Base-by-base conservation (phyloP, 2,329 filamentous ascomycete species). In the Colletotrichum musicola region DNA sequence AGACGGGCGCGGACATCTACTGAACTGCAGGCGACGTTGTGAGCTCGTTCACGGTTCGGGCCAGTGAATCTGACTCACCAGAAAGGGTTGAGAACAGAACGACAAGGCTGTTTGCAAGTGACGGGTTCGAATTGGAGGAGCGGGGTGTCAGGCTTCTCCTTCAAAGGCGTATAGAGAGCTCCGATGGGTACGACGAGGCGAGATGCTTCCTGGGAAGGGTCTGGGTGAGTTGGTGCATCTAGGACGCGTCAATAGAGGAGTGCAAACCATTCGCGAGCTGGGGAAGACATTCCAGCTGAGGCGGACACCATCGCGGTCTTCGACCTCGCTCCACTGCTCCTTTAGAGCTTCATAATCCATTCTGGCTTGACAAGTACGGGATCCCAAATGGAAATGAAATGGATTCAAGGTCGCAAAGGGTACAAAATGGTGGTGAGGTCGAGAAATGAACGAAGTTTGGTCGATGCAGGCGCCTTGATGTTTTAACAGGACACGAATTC, bases 281-380 rank as follows among this genome's bases (percentile, higher is more conserved):
- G 96, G 96, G 77, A 99, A 97, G 70, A 97, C 97, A 80, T 99
- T 99, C 96, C 96, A 99, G 83, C 95, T 98, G 73, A 99, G 87
- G 72, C 96, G 91, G 77, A 98, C 90, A 70, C 96, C 96, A 89
- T 99, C 96, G 74, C 93, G 91, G 78, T 99, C 96, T 85, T 99
- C 96, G 68, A 97, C 91, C 80, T 98, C 94, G 77, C 92, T 94
- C 95, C 95, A 98, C 84, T 95, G 92, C 82, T 98, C 95, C 84
- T 98, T 98, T 74, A 97, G 84, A 74, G 90, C 88, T 81, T 98
- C 95, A 86, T 94, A 97, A 80, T 97, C 95, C 94, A 97, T 97
- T 7, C 27, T 30, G 9, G 27, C 27, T 30, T 30, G 6, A 7
- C 27, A 30, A 30, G n/a, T n/a, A n/a, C n/a, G n/a, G n/a, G n/a